Base-by-base conservation (phyloP, 2,329 filamentous ascomycete species). In the Calonectria henricotiae region DNA sequence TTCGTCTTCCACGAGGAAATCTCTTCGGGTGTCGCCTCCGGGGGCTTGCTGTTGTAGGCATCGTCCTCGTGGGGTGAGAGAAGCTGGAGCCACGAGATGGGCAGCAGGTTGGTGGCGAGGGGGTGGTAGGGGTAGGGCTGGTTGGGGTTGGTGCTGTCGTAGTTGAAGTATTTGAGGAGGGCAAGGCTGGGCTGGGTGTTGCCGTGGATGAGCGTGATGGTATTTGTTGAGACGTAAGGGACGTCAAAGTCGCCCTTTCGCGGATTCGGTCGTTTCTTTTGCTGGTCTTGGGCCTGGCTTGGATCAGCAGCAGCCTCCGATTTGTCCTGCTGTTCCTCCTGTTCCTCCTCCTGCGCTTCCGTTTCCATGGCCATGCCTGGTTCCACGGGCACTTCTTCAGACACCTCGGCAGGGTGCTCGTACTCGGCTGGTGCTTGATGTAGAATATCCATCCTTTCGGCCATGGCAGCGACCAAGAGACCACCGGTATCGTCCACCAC, bases 41-140 rank as follows among this genome's bases (percentile, higher is more conserved):
- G 86, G 0, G 94, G 92, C 64, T 92, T 88, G 30, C 89, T 87
- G 37, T 86, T 83, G 82, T 97, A 98, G 4, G 92, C 90, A 0
- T 89, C 87, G 81, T 98, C 96, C 35, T 90, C 85, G 41, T 89
- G 84, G 0, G 96, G 96, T 27, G 93, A 88, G 17, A 98, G 85
- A 5, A 99, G 89, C 82, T 98, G 96, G 2, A 99, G 89, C 95
- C 96, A 99, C 32, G 94, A 96, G 35, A 98, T 86, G 5, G 92
- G 90, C 77, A 96, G 92, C 62, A 99, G 89, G 79, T 96, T 92
- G 17, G 89, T 92, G 81, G 92, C 89, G 12, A 99, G 89, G 0
- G 96, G 96, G 79, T 98, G 96, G 27, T 90, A 86, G 15, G 88
- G 86, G 65, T 86, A 81, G 54, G 77, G 86, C 12, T 82, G 88